Conservation (phyloP, 2,329 filamentous ascomycete species). For the Sporothrix euskadiensis region DNA sequence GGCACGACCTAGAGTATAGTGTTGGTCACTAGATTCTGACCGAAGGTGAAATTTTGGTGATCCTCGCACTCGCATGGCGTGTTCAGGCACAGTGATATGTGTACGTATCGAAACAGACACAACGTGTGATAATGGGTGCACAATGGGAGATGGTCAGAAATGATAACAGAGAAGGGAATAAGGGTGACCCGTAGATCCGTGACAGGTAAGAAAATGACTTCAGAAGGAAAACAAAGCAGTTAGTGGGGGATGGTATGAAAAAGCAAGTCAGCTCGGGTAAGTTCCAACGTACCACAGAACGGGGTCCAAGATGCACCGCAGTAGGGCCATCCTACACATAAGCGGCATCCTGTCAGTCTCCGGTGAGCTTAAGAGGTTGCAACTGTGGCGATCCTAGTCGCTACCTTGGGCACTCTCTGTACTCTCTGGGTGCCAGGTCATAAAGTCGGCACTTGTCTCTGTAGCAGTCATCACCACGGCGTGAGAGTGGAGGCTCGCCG, state of each 20-base stretch:
- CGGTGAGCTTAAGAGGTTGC: not conserved
- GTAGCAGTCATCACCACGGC: not conserved
- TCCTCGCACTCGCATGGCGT: not conserved
- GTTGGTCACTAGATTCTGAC: not conserved
- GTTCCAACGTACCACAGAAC: not conserved
- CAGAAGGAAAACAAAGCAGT: not conserved
- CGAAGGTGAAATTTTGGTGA: not conserved
- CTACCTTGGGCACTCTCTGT: not conserved
- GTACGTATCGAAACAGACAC: not conserved
- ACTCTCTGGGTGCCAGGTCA: not conserved
- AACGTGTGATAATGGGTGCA: not conserved
- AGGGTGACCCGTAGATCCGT: too few relatives aligned
- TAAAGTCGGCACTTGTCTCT: not conserved
- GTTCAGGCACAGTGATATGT: not conserved
- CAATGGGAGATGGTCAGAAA: not conserved
- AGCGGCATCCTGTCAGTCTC: not conserved
- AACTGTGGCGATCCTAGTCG: slow-evolving; percentile 2
- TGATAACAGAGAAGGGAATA: not conserved
- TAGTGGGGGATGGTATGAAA: not conserved
- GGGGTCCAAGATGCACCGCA: not conserved
- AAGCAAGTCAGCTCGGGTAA: not conserved
- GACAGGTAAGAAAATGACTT: not conserved
- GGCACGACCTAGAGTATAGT: not conserved
- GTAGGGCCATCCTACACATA: not conserved
- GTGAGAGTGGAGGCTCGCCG: not conserved